These are phyloP conservation scores for Cercospora zeae-maydis DNA, from an alignment of 2,329 filamentous ascomycete species.

Conservation along the genomic window DNA sequence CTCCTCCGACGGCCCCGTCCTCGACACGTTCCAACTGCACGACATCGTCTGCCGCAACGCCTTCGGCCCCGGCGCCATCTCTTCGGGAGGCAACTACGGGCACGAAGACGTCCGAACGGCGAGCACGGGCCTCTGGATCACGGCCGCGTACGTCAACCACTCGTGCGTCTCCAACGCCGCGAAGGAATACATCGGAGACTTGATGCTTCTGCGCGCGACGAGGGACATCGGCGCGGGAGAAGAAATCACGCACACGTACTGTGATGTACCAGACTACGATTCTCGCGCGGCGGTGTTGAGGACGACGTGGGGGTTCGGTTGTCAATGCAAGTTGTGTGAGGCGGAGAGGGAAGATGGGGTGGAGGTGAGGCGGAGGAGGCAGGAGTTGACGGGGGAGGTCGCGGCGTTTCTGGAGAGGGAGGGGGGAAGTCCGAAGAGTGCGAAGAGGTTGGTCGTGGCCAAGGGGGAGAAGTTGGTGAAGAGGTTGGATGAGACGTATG, in stretches of 20 bases:
- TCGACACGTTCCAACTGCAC: conserved; percentile 41
- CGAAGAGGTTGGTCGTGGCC: conserved; percentile 15
- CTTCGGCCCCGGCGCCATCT: conserved; percentile 29
- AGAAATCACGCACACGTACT: conserved; percentile 41
- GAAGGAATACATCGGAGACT: conserved; percentile 53
- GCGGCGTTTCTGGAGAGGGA: conserved; percentile 15
- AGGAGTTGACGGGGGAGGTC: conserved; percentile 16
- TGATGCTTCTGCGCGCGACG: conserved; percentile 51
- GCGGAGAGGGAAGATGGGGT: conserved; percentile 20
- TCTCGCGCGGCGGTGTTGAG: conserved; percentile 10
- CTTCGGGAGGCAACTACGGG: background rate
- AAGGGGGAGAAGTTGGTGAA: conserved; percentile 17
- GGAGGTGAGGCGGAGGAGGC: conserved; percentile 15
- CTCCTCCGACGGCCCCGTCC: conserved; percentile 36
- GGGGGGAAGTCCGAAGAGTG: background rate
- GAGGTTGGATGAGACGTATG: conserved; percentile 20
- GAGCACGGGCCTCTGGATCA: conserved; percentile 47
- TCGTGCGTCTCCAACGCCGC: conserved; percentile 49
- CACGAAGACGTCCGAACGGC: conserved; percentile 10
- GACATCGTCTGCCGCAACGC: conserved; percentile 45
- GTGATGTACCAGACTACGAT: conserved; percentile 27
- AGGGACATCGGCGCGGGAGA: conserved; percentile 43
- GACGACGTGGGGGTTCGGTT: conserved; percentile 24
- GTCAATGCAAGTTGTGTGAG: conserved; percentile 19
- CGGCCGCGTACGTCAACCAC: conserved; percentile 53